Evolutionary conservation across 495 filamentous ascomycete genomes (phyloP), one percentile per base, ranked within the genome.

Genomic region (Xylaria longipes): DNA sequence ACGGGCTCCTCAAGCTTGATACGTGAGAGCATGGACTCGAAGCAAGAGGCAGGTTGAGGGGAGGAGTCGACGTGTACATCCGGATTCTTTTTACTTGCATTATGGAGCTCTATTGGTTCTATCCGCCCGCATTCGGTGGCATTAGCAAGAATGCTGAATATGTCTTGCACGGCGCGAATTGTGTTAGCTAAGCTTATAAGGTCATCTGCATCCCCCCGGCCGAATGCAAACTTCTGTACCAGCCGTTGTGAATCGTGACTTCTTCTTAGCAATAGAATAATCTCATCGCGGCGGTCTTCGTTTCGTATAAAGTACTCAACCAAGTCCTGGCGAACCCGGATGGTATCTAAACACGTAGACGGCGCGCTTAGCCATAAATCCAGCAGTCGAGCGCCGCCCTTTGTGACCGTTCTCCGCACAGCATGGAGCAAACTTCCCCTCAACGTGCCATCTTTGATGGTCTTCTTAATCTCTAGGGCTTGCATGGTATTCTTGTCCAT

Each of bases 171-270:
- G 6, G 93, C 92, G 67, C 90, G 84, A 69, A 98, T 92, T 0
- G 96, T 97, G 65, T 87, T 89, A 5, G 93, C 92, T 15, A 99
- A 85, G 27, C 88, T 90, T 22, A 98, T 84, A 31, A 99, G 84
- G 76, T 98, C 96, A 79, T 98, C 95, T n/a, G 95, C 85, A 73
- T 97, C 93, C n/a, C 95, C 96, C 62, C 93, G 88, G 20, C 94
- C 94, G 11, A 98, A 84, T 2, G 95, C 91, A 74, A 99, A 97
- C 72, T 94, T 97, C 77, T 98, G 95, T 1, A 97, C 89, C 45
- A 98, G 86, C 7, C 97, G 91, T 71, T 97, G 91, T 8, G 93
- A 92, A 78, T 99, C 96, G 70, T 94, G 90, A 72, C 89, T 94
- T 43, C 88, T 87, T 73, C 91, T 89, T 8, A 98, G 84, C n/a